phyloP scores from a whole-genome alignment of 495 filamentous ascomycete species.

The Lasiosphaeria miniovina region DNA sequence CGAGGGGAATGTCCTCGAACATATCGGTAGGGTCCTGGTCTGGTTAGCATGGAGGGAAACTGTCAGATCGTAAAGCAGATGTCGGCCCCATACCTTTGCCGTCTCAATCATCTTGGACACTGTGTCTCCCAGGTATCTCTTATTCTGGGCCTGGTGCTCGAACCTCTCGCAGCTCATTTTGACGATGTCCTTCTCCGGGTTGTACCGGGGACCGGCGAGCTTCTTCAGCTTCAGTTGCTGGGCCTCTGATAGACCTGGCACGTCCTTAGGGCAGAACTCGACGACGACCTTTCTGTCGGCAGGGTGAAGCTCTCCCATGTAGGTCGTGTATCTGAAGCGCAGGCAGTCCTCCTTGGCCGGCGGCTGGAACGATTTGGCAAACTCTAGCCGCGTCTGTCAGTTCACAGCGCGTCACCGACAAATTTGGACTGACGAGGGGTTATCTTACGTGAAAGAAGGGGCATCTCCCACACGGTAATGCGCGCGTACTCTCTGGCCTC shows the following conservation, averaged over 20 bases:
- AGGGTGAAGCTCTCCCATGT: constrained; percentile 91
- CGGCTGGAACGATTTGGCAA: constrained; percentile 75
- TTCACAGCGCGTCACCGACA: not conserved
- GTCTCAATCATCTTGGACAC: constrained; percentile 70
- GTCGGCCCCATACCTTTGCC: constrained; percentile 55
- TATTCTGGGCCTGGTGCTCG: constrained; percentile 87
- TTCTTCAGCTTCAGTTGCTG: constrained; percentile 84
- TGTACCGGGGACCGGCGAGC: constrained; percentile 82
- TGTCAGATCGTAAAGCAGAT: not conserved
- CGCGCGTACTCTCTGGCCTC: constrained; percentile 87
- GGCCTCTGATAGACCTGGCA: constrained; percentile 53
- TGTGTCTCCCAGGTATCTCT: constrained; percentile 81
- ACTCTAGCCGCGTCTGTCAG: constrained; percentile 48
- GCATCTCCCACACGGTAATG: constrained; percentile 94
- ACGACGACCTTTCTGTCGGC: constrained; percentile 90
- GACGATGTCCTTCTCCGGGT: constrained; percentile 77
- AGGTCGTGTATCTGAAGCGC: constrained; percentile 95
- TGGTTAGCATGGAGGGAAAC: not conserved
- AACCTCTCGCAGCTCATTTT: constrained; percentile 92
- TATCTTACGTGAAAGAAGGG: constrained; percentile 75
- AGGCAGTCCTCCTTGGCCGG: constrained; percentile 64
- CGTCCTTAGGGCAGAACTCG: constrained; percentile 72
- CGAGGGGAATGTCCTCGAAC: constrained; percentile 86
- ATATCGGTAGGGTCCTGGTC: constrained; percentile 65
- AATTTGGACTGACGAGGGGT: not conserved